phyloP scores from a whole-genome alignment of 371 early-diverging fungal species.

The Umbelopsis sp. region DNA sequence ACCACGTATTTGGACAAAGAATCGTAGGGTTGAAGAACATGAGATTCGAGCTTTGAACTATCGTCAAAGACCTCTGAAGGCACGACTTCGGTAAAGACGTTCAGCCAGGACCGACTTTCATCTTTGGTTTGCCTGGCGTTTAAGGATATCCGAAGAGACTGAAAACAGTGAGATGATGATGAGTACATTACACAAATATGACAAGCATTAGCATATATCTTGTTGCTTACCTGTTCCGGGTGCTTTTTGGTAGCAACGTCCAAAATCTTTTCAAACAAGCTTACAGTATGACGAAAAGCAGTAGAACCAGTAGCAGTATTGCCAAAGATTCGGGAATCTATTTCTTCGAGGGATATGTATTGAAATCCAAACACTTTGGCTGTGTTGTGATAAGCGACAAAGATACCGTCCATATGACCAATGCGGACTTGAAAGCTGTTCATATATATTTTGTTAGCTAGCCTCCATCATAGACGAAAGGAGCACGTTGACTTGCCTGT shows the following conservation, averaged over 20 bases:
- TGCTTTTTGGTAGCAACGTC: slow-evolving; percentile 63
- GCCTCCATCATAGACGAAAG: too few relatives aligned
- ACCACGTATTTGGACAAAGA: slow-evolving; percentile 31
- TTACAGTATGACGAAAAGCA: slow-evolving; percentile 66
- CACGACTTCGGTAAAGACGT: slow-evolving; percentile 48
- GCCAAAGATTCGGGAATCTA: slow-evolving; percentile 88
- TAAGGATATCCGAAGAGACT: slow-evolving; percentile 49
- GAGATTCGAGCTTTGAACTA: slow-evolving; percentile 5
- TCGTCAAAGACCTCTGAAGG: slow-evolving; percentile 20
- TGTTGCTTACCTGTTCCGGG: slow-evolving; percentile 53
- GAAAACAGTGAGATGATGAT: slow-evolving; percentile 12
- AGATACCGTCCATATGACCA: slow-evolving; percentile 96
- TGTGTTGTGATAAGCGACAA: slow-evolving; percentile 95
- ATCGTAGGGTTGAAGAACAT: slow-evolving; percentile 24
- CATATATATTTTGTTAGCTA: too few relatives aligned
- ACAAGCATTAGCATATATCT: background rate
- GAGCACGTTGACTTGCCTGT: slow-evolving; percentile 48
- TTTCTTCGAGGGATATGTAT: slow-evolving; percentile 84
- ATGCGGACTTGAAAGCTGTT: slow-evolving; percentile 88
- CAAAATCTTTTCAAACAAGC: slow-evolving; percentile 67
- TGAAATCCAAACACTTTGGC: slow-evolving; percentile 93
- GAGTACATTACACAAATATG: background rate
- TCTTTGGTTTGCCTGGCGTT: slow-evolving; percentile 28
- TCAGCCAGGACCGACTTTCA: slow-evolving; percentile 29
- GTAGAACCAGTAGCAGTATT: slow-evolving; percentile 71